Conservation (phyloP, 441 rosid species). For the Erodium trifolium region DNA sequence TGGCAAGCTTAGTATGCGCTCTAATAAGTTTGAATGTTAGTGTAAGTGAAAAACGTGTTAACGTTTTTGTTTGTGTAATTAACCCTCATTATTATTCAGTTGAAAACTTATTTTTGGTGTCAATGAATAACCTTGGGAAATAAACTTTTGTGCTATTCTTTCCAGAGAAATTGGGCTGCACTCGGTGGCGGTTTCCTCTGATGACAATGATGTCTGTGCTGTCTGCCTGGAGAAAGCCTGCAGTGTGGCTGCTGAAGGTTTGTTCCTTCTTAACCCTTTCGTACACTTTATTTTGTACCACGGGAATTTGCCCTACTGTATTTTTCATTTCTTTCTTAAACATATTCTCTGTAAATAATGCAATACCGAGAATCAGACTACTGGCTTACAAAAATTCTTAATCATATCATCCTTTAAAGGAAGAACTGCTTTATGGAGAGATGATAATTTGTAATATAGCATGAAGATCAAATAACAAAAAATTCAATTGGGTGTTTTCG, state of each 20-base stretch:
- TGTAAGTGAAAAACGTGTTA: no score
- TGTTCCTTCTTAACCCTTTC: slow-evolving; percentile 17
- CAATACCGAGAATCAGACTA: not conserved
- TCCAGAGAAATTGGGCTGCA: slow-evolving; percentile 83
- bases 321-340: not conserved
- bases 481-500: no score
- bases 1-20: no score
- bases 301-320: not conserved
- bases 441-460: not conserved
- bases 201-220: slow-evolving; percentile 80
- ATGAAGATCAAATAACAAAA: not conserved
- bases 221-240: slow-evolving; percentile 89
- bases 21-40: no score
- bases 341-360: not conserved
- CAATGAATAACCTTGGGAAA: not conserved
- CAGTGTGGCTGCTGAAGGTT: slow-evolving; percentile 94
- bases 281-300: not conserved
- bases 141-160: slow-evolving; percentile 16
- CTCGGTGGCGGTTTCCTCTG: slow-evolving; percentile 39
- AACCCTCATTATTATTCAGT: no score
- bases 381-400: not conserved
- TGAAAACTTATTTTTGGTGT: no score
- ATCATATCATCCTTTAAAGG: not conserved
- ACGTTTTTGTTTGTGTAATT: no score
- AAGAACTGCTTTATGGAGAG: not conserved